Percentiles rank a stretch among this genome's conserved stretches.
Evolutionary conservation across 176 grass and related monocot species (phyloP).

Genomic region (Hsuehochloa calcarea): DNA sequence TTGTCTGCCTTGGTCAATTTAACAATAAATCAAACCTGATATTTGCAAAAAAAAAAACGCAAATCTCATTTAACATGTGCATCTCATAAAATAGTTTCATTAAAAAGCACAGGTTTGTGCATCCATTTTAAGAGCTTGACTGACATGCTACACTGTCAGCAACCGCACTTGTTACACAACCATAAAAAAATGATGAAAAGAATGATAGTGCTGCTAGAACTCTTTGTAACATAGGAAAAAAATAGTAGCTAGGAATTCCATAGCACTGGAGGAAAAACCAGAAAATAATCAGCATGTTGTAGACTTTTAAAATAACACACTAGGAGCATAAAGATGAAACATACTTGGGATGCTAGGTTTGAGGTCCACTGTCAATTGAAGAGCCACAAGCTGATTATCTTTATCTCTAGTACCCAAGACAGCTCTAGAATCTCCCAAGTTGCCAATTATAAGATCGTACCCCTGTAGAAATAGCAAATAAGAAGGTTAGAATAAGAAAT

Average conservation of each 20-base stretch:
- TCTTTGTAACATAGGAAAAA: slow-evolving; percentile 9
- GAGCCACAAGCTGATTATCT: slow-evolving; percentile 47
- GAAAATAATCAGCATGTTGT: slow-evolving; percentile 29
- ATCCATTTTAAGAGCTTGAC: slow-evolving; percentile 17
- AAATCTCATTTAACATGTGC: background rate
- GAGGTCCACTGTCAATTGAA: slow-evolving; percentile 75
- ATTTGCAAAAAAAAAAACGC: too few species aligned
- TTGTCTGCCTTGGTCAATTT: background rate
- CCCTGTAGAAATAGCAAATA: slow-evolving; percentile 47
- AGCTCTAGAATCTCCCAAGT: slow-evolving; percentile 80
- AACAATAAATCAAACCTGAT: background rate
- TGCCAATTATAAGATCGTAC: slow-evolving; percentile 63
- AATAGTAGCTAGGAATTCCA: background rate
- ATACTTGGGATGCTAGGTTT: slow-evolving; percentile 84
- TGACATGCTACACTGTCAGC: background rate
- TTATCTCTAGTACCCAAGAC: slow-evolving; percentile 70
- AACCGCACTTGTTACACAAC: background rate
- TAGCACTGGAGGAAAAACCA: slow-evolving; percentile 8
- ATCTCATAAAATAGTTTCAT: slow-evolving; percentile 14
- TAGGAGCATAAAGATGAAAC: slow-evolving; percentile 14
- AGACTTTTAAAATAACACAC: slow-evolving; percentile 5
- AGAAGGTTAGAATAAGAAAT: slow-evolving; percentile 10
- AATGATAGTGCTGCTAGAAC: background rate
- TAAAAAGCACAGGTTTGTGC: background rate
- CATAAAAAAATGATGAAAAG: background rate